Conservation (phyloP, 768 basidiomycete genomes). For the Mycena amicta region DNA sequence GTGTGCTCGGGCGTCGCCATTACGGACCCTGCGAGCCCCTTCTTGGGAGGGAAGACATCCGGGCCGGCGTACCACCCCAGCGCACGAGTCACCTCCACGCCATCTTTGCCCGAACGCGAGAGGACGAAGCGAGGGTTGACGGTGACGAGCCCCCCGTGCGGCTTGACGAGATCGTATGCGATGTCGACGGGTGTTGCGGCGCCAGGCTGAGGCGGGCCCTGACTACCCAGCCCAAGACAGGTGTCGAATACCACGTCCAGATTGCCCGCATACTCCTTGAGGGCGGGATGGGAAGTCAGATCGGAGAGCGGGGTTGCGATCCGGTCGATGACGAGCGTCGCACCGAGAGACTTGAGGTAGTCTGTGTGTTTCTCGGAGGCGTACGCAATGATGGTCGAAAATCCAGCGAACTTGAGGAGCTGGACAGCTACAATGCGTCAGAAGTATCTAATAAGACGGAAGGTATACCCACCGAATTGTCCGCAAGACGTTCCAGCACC, state of each 20-base stretch:
- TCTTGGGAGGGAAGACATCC: background rate
- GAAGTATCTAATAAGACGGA: background rate
- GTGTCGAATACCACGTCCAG: conserved; percentile 4
- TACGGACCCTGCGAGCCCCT: background rate
- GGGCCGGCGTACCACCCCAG: background rate
- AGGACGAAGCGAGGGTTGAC: background rate
- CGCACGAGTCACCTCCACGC: background rate
- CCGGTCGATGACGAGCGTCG: conserved; percentile 24
- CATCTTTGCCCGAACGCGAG: background rate
- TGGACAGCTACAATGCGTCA: conserved; percentile 27
- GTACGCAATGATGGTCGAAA: conserved; percentile 31
- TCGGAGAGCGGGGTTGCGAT: background rate
- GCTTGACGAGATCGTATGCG: conserved; percentile 24
- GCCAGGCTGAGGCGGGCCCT: background rate
- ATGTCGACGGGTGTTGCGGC: background rate
- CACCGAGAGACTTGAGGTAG: conserved; percentile 31
- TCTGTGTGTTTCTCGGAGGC: conserved; percentile 27
- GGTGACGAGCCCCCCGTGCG: conserved; percentile 21
- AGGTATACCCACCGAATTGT: conserved; percentile 16
- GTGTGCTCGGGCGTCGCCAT: background rate
- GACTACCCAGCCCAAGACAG: background rate
- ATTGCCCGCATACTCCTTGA: background rate
- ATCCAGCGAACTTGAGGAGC: conserved; percentile 30
- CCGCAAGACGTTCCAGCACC: conserved; percentile 13
- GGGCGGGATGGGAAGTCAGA: background rate